Evolutionary conservation across 352 stramenopile genomes (phyloP), one percentile per base, ranked within the genome.

Genomic region (Stephanocyclus meneghinianus): DNA sequence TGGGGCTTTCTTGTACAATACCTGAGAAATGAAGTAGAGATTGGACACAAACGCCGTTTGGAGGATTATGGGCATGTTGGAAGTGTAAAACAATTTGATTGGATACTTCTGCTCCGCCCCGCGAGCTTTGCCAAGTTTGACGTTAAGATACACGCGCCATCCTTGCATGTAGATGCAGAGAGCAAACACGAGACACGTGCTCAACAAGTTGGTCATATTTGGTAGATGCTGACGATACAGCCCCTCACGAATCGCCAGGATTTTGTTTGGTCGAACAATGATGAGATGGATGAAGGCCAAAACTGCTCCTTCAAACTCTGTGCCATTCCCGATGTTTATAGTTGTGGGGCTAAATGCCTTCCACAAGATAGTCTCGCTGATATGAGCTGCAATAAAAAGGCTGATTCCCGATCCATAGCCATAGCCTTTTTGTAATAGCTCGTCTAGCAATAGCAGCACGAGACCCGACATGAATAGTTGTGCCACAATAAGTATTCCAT

Each of bases 41-140:
- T 99, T 99, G 71, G 95, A 98, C 50, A 99, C 96, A 44, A 99
- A 93, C 26, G 97, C 97, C 8, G 97, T 98, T 90, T 99, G 96
- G 47, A 99, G 90, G 73, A 99, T 99, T 88, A 99, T 99, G 61
- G 97, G 97, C 96, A 99, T 99, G 94, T 99, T 99, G 72, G 95
- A 98, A 64, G 97, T 99, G 95, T 99, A 99, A 87, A 99, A 99
- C 5, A 99, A 91, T 95, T 99, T 99, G 95, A 99, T 99, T 65
- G 97, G 97, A 93, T 99, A 99, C 76, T 95, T 98, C 83, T 95
- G 96, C 91, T 98, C 95, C 86, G 98, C 95, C 81, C 97, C 97
- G 76, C 97, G 95, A 84, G 98, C 97, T 87, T 97, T 98, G 86
- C 98, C 95, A 91, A 98, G 97, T 93, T 99, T 99, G 84, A 99